Conservation (phyloP, 371 early-diverging fungal genomes). For the Apophysomyces sp. region DNA sequence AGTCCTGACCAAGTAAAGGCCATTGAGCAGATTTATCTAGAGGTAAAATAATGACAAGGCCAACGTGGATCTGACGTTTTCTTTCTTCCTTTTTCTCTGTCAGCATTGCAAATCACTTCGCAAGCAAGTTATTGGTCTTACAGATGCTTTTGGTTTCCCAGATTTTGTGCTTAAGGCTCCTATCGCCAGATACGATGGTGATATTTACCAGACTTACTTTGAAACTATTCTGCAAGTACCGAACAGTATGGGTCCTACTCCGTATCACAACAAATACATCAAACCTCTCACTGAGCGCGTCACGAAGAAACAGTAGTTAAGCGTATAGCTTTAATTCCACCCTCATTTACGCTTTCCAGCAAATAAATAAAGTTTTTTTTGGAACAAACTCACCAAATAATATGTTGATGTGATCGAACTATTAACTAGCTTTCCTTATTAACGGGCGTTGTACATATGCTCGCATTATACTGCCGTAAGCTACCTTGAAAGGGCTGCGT, state of each 20-base stretch:
- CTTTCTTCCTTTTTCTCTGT: not conserved
- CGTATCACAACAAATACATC: constrained; percentile 25
- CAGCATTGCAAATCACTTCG: constrained; percentile 52
- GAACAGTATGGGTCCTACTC: constrained; percentile 22
- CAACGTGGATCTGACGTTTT: not conserved
- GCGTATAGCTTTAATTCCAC: not conserved
- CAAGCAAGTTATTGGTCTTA: constrained; percentile 58
- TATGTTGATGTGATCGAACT: no score
- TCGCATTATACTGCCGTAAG: no score
- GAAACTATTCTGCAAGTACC: constrained; percentile 26
- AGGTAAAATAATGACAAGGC: constrained; percentile 19
- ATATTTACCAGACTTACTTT: constrained; percentile 51
- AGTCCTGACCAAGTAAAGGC: constrained; percentile 44
- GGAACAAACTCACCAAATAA: no score
- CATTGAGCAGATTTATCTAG: constrained; percentile 44
- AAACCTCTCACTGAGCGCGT: constrained; percentile 24
- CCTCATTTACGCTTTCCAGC: no score
- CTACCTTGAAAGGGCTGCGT: no score
- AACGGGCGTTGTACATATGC: no score
- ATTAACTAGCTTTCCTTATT: no score
- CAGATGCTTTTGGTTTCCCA: constrained; percentile 63
- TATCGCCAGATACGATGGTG: constrained; percentile 63
- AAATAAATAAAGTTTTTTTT: no score
- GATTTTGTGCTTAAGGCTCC: constrained; percentile 70
- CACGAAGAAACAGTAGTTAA: not conserved